Evolutionary conservation across 352 stramenopile genomes (phyloP).

Genomic region (Pythium chondricola): DNA sequence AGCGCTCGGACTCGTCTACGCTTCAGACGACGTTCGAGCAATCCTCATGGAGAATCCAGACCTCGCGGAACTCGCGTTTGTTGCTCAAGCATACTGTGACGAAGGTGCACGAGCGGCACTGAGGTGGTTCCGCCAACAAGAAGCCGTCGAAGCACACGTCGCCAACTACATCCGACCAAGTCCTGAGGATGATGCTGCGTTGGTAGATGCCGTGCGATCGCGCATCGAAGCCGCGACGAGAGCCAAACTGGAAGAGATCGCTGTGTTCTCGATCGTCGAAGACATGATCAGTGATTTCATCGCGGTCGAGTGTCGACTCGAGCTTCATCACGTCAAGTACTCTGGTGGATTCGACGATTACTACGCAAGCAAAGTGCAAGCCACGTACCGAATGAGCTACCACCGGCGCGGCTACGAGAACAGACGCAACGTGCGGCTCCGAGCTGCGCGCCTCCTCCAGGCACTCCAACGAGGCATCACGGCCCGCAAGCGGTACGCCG

Average conservation of each 20-base stretch:
- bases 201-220: constrained; percentile 20
- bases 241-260: constrained; percentile 41
- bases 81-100: constrained; percentile 43
- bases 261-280: constrained; percentile 41
- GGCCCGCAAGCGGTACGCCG: constrained; percentile 37
- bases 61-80: constrained; percentile 30
- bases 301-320: constrained; percentile 43
- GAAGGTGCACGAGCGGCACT: constrained; percentile 28
- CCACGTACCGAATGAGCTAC: constrained; percentile 60
- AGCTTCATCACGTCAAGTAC: constrained; percentile 45
- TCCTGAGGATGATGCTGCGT: constrained; percentile 9
- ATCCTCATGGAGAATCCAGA: constrained; percentile 21
- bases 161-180: constrained; percentile 24
- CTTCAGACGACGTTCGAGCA: constrained; percentile 12
- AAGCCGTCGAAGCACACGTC: constrained; percentile 38
- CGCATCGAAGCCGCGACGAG: constrained; percentile 27
- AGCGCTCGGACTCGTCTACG: constrained; percentile 9
- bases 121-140: constrained; percentile 34
- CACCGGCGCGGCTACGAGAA: constrained; percentile 46
- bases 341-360: constrained; percentile 56
- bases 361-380: constrained; percentile 69
- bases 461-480: constrained; percentile 61
- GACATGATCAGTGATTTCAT: constrained; percentile 58
- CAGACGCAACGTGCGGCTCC: constrained; percentile 35
- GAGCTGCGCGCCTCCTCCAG: constrained; percentile 57